Evolutionary conservation across 1,284 basidiomycete genomes (phyloP).

Genomic region (Fomitopsis betulina): DNA sequence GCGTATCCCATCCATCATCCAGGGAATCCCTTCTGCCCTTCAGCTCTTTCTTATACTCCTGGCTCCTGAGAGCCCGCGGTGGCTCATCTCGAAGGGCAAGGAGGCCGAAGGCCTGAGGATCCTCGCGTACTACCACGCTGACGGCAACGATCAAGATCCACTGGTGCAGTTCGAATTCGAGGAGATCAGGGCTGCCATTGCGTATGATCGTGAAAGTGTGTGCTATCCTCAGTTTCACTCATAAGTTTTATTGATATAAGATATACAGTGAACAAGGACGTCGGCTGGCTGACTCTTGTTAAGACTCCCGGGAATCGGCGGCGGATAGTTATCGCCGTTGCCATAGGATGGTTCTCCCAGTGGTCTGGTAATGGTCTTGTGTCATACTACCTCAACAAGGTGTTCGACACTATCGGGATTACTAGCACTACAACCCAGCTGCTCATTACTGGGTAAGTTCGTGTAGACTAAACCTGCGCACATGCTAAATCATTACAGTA

Average conservation of each 20-base stretch:
- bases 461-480: not conserved
- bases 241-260: not conserved
- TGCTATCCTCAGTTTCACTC: not conserved
- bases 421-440: conserved; percentile 46
- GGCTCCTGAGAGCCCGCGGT: conserved; percentile 58
- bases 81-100: conserved; percentile 48
- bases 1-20: conserved; percentile 58
- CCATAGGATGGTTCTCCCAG: conserved; percentile 59
- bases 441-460: conserved; percentile 30
- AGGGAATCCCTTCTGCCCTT: conserved; percentile 52
- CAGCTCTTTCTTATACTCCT: conserved; percentile 51
- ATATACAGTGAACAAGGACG: conserved; percentile 21
- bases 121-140: conserved; percentile 52
- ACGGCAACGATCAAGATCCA: conserved; percentile 49
- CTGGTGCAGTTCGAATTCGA: conserved; percentile 58
- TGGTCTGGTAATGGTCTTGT: conserved; percentile 65
- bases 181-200: conserved; percentile 55
- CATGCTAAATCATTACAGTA: conserved; percentile 22
- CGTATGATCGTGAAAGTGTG: conserved; percentile 38
- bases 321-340: conserved; percentile 50
- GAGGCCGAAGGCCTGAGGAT: conserved; percentile 41
- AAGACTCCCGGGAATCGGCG: conserved; percentile 49
- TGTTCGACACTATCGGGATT: conserved; percentile 48
- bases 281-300: conserved; percentile 47
- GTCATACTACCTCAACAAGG: conserved; percentile 41